These are phyloP conservation scores for Phylloporus sp. DNA, from an alignment of 768 basidiomycete genomes.

Conservation along the genomic window DNA sequence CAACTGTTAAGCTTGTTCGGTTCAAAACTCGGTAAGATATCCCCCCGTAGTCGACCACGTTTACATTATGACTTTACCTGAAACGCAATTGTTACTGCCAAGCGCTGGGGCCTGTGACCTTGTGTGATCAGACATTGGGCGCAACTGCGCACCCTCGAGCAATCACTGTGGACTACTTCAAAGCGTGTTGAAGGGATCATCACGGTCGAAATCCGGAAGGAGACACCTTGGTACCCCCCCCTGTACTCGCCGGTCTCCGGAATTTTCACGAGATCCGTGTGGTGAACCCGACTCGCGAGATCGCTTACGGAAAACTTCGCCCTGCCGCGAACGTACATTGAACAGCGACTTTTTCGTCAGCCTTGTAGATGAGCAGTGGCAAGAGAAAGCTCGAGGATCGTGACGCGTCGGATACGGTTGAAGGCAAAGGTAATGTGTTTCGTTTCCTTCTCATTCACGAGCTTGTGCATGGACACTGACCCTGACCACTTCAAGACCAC, in stretches of 20 bases:
- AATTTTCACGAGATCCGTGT: too few species aligned
- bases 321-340: neutral
- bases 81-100: neutral
- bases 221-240: neutral
- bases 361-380: conserved; percentile 11
- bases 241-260: conserved; percentile 16
- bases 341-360: neutral
- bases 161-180: neutral
- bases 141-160: neutral
- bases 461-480: neutral
- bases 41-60: conserved; percentile 1
- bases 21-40: neutral
- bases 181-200: neutral
- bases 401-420: conserved; percentile 6
- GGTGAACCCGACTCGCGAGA: too few species aligned
- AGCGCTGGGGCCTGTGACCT: too few species aligned
- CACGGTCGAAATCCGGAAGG: neutral
- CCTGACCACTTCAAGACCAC: neutral
- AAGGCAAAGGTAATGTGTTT: conserved; percentile 7
- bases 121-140: neutral
- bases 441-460: neutral
- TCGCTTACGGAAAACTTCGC: conserved; percentile 9
- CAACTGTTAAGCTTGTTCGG: neutral
- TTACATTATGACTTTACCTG: neutral
- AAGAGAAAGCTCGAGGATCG: conserved; percentile 18